Conservation (phyloP, 1,284 basidiomycete species). For the Ustanciosporium gigantosporum region DNA sequence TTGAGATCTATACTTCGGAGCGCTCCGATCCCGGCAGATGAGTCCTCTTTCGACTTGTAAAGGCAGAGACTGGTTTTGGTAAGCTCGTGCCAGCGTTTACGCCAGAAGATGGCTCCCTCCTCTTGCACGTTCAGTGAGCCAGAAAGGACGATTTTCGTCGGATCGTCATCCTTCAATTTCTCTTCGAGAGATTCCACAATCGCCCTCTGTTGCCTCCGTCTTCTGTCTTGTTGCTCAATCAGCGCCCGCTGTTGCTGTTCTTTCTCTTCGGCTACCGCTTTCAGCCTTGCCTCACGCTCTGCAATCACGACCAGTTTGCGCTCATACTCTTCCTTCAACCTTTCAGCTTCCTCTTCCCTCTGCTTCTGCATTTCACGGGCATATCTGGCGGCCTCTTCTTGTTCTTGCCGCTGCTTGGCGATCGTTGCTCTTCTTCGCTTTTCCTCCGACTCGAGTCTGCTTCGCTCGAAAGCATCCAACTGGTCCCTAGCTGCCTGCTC, state of each 20-base stretch:
- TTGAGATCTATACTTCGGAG: not conserved
- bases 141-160: no score
- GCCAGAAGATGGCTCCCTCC: slow-evolving; percentile 6
- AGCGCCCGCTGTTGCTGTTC: slow-evolving; percentile 11
- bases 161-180: no score
- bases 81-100: slow-evolving; percentile 12
- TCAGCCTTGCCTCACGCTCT: slow-evolving; percentile 8
- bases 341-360: slow-evolving; percentile 11
- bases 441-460: slow-evolving; percentile 21
- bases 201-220: no score
- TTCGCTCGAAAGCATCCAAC: slow-evolving; percentile 21
- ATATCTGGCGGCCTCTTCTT: slow-evolving; percentile 4
- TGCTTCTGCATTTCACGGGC: slow-evolving; percentile 7
- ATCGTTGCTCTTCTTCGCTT: slow-evolving; percentile 6
- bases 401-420: slow-evolving; percentile 8
- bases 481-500: slow-evolving; percentile 19
- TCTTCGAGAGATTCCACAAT: no score
- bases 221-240: no score
- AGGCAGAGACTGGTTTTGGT: not conserved
- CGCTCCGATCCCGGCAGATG: not conserved
- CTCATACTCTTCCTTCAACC: slow-evolving; percentile 18
- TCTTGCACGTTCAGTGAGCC: slow-evolving; percentile 17
- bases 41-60: slow-evolving; percentile 4
- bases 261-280: slow-evolving; percentile 5
- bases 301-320: slow-evolving; percentile 4